Base-by-base conservation (phyloP, 148 eudicot genomes). In the Hydrangea macrophylla region DNA sequence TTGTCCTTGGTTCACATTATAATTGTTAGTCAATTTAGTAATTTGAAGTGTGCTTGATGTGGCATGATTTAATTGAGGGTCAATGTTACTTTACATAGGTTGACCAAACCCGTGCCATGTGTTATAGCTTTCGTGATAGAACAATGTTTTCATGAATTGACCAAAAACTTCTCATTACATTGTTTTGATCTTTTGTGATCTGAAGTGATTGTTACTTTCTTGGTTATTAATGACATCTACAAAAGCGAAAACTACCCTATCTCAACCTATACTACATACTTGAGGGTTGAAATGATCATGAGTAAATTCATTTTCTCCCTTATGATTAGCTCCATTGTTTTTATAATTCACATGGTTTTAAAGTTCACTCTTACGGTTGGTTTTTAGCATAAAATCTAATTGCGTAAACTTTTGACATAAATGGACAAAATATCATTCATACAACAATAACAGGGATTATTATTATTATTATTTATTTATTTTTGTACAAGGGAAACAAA, bases 211-310 rank as follows among this genome's bases (percentile, higher is more conserved):
- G 58, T 63, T 65, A 44, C 35, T n/a, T 42, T 25, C 30, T 48
- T n/a, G 55, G 45, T 31, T 57, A 64, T 42, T 44, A 45, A 33
- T n/a, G n/a, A n/a, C n/a, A n/a, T n/a, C 64, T 37, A 65, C 50
- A 72, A 58, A n/a, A 72, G 58, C 45, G 64, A 65, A 42, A 63
- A 55, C 62, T 30, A 48, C 64, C 75, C 28, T 11, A 65, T 44
- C 54, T 54, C 7, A 27, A 35, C 51, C 61, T 28, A 18, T 35
- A 63, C 2, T 37, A 40, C 42, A 30, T 13, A 28, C 39, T 42
- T 28, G 30, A 69, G 58, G 26, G 30, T 12, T 58, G 53, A 62
- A 62, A 62, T 62, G 54, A 62, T 62, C 28, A 36, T 26, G 20
- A n/a, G n/a, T n/a, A n/a, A n/a, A n/a, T n/a, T n/a, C n/a, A n/a